Percentiles rank a stretch among this genome's conserved stretches.
phyloP scores from a whole-genome alignment of 2,329 filamentous ascomycete species.

The Chrysoporthe puriensis region DNA sequence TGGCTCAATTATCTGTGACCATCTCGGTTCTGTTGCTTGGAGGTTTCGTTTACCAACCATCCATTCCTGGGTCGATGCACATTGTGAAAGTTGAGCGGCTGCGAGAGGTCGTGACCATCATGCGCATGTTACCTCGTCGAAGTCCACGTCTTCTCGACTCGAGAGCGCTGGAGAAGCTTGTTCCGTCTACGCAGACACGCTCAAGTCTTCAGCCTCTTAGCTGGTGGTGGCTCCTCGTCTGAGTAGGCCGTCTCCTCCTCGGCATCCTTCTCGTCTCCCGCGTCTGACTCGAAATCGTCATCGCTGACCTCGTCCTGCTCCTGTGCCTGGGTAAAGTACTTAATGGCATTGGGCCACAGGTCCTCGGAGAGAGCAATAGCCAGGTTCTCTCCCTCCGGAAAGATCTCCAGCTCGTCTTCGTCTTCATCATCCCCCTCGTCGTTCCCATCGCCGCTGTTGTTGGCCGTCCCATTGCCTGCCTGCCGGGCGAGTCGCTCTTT shows the following conservation, averaged over 20 bases:
- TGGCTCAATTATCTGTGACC: conserved; percentile 1
- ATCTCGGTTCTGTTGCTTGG: neutral
- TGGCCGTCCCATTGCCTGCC: conserved; percentile 47
- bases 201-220: conserved; percentile 48
- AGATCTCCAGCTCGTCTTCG: conserved; percentile 77
- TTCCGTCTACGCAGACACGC: neutral
- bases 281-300: conserved; percentile 68
- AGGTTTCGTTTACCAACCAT: conserved; percentile 7
- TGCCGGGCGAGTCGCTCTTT: conserved; percentile 54
- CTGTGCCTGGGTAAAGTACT: conserved; percentile 82
- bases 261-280: conserved; percentile 53
- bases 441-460: conserved; percentile 49
- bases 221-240: conserved; percentile 35
- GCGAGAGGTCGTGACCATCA: neutral
- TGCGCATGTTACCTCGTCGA: neutral
- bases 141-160: neutral
- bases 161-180: neutral
- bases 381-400: conserved; percentile 83
- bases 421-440: conserved; percentile 61
- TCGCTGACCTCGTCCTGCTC: conserved; percentile 71
- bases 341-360: conserved; percentile 84
- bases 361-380: conserved; percentile 84
- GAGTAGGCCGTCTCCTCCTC: conserved; percentile 31
- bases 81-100: neutral
- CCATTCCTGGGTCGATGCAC: neutral